A percentile compares a stretch with the other conserved stretches of the same genome.
These are phyloP conservation scores for Picochlorum sp. DNA, from an alignment of 139 green algal genomes.

Conservation along the genomic window DNA sequence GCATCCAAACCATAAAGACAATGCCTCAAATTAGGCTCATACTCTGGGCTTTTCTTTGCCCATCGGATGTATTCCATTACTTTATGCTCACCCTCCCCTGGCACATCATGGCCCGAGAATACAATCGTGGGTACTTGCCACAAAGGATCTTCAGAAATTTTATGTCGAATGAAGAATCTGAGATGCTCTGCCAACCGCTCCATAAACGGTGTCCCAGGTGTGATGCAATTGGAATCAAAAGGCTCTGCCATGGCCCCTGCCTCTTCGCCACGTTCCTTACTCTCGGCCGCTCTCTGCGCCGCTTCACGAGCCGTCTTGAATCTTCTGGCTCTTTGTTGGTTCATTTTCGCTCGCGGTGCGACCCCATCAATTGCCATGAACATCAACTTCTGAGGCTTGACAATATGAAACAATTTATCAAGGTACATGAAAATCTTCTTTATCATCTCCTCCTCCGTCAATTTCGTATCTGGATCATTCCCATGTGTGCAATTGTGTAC, in stretches of 20 bases:
- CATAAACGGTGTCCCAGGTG: conserved; percentile 76
- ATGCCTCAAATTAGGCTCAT: conserved; percentile 67
- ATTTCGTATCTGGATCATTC: conserved; percentile 58
- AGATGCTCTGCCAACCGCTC: conserved; percentile 61
- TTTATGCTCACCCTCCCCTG: conserved; percentile 96
- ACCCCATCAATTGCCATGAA: conserved; percentile 93
- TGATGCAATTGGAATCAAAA: conserved; percentile 95
- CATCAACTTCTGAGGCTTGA: conserved; percentile 77
- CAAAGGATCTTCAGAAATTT: conserved; percentile 69
- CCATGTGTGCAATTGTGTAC: conserved; percentile 95
- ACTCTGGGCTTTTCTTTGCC: conserved; percentile 32
- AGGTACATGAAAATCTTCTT: conserved; percentile 82
- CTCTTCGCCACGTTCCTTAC: conserved; percentile 33
- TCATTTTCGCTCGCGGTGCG: conserved; percentile 92
- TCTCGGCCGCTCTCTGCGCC: conserved; percentile 10
- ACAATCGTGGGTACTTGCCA: conserved; percentile 76
- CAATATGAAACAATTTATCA: conserved; percentile 82
- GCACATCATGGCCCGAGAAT: conserved; percentile 82
- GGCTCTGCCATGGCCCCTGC: conserved; percentile 40
- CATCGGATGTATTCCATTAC: conserved; percentile 96
- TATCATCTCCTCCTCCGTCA: conserved; percentile 88
- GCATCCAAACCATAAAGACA: conserved; percentile 94
- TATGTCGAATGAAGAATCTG: conserved; percentile 77
- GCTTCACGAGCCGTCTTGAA: conserved; percentile 15
- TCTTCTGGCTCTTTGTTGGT: conserved; percentile 65